Evolutionary conservation across 1,284 basidiomycete genomes (phyloP), one percentile per base, ranked within the genome.

Genomic region (Thelephora terrestris): DNA sequence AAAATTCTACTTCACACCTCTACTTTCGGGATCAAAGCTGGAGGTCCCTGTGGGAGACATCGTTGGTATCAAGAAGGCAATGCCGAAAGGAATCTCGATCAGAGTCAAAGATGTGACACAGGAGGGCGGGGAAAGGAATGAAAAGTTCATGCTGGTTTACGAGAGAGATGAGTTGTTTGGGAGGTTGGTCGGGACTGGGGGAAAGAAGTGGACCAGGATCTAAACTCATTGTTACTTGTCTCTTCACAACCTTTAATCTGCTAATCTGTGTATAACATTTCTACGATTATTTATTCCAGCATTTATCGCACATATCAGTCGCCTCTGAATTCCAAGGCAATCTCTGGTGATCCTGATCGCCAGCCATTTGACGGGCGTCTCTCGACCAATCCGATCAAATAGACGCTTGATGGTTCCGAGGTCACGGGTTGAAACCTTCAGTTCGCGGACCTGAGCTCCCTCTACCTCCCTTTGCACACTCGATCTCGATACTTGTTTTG

Each of bases 131-230:
- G 65, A 68, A 46, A 69, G 64, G 47, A 71, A 74, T 46, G 79
- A 76, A 49, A 75, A 65, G 54, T 83, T 85, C 58, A 53, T 65
- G 20, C 80, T 78, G 74, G 71, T 84, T 40, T 74, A 73, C 21
- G 69, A 66, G 7, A 73, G 81, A 9, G 79, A 84, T 59, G 81
- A 84, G 46, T 60, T 84, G 16, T 85, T 85, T 59, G 78, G 78
- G 36, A 65, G 78, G 47, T 68, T 85, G n/a, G 68, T 82, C n/a
- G 76, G 77, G 14, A 64, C 65, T 54, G 65, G 66, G 20, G 68
- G 68, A 3, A 59, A 60, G 45, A 64, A 62, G 27, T 74, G 74
- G 68, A 55, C 61, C 47, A 67, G 61, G 52, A 46, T 61, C 34
- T 69, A 54, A 54, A n/a, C 40, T 32, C 14, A 16, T 16, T n/a